These are phyloP conservation scores for Proliferodiscus dingleyae DNA, from an alignment of 2,329 filamentous ascomycete species.

Conservation along the genomic window DNA sequence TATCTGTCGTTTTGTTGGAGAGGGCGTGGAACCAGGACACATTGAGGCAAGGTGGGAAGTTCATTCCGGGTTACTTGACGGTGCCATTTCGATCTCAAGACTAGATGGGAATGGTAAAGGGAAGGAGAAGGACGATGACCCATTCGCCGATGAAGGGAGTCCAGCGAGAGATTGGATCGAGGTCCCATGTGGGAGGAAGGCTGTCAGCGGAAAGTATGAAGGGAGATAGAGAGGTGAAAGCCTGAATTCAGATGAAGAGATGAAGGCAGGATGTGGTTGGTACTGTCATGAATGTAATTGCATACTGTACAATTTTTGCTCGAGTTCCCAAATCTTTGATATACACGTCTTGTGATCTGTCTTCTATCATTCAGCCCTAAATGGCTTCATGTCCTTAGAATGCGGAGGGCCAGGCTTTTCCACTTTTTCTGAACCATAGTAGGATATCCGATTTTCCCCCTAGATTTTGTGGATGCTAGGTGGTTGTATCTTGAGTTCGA, in stretches of 20 bases:
- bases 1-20: slow-evolving; percentile 72
- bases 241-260: background rate
- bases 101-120: slow-evolving; percentile 44
- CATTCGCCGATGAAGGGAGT: slow-evolving; percentile 61
- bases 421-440: too few species aligned
- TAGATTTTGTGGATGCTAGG: too few species aligned
- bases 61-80: slow-evolving; percentile 37
- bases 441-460: too few species aligned
- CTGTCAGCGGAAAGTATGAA: slow-evolving; percentile 74
- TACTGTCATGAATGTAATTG: background rate
- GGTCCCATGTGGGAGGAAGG: slow-evolving; percentile 60
- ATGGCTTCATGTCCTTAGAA: too few species aligned
- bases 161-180: slow-evolving; percentile 53
- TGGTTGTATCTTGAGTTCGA: too few species aligned
- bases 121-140: slow-evolving; percentile 46
- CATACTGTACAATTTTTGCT: too few species aligned
- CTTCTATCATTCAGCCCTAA: too few species aligned
- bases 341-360: too few species aligned
- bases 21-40: slow-evolving; percentile 61
- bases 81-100: slow-evolving; percentile 61
- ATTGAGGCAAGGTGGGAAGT: slow-evolving; percentile 83
- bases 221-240: slow-evolving; percentile 33
- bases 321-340: too few species aligned
- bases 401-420: too few species aligned
- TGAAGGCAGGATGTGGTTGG: background rate